Evolutionary conservation across 2,329 filamentous ascomycete species (phyloP).

Genomic region (Pezicula rhizophila): DNA sequence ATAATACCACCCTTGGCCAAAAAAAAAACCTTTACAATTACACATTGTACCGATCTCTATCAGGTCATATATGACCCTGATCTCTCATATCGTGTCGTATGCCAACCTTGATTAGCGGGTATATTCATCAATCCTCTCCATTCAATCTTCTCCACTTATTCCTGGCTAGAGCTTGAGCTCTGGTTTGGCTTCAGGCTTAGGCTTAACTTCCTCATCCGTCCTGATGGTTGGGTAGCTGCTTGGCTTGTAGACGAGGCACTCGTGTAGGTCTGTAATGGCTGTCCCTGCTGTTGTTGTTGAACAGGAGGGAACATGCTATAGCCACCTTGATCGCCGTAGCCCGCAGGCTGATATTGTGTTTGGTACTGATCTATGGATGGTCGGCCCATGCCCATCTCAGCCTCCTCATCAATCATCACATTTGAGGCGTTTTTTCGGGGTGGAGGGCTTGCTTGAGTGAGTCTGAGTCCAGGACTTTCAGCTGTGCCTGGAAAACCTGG

Average conservation of each 20-base stretch:
- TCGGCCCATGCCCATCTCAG: conserved; percentile 12
- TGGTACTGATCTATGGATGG: neutral
- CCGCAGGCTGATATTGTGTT: neutral
- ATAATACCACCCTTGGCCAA: too few relatives aligned
- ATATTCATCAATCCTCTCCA: too few relatives aligned
- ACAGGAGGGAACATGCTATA: conserved; percentile 1
- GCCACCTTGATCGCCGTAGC: neutral
- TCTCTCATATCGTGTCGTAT: too few relatives aligned
- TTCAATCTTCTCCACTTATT: neutral
- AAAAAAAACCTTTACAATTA: too few relatives aligned
- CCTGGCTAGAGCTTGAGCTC: neutral
- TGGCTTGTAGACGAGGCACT: neutral
- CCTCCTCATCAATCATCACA: conserved; percentile 17
- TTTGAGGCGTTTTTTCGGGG: neutral
- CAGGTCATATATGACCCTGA: too few relatives aligned
- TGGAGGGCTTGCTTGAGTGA: conserved; percentile 12
- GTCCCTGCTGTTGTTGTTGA: neutral
- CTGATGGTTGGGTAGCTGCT: neutral
- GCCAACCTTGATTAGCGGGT: too few relatives aligned
- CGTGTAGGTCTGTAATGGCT: neutral
- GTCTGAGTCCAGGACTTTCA: conserved; percentile 7
- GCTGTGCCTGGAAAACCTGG: conserved; percentile 4
- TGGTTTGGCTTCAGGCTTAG: neutral
- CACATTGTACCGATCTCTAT: too few relatives aligned
- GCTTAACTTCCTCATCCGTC: neutral